phyloP scores from a whole-genome alignment of 441 rosid genomes.

The Flueggea neowawraea region DNA sequence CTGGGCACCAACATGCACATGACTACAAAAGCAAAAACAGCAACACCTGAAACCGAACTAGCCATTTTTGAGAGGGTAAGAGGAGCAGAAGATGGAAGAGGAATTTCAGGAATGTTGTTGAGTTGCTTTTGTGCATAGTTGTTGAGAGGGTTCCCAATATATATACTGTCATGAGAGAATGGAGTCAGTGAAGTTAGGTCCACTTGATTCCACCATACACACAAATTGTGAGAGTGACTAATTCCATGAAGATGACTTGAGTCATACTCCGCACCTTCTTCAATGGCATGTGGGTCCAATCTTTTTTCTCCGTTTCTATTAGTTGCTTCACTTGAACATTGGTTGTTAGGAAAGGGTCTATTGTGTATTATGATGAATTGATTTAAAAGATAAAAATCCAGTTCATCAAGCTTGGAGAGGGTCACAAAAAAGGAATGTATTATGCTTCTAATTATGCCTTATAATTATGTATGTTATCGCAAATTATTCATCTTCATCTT shows the following conservation, averaged over 20 bases:
- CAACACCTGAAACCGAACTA: slow-evolving; percentile 19
- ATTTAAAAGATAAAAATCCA: slow-evolving; percentile 3
- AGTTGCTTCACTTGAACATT: background rate
- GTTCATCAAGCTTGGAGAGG: slow-evolving; percentile 15
- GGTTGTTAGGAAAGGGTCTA: slow-evolving; percentile 20
- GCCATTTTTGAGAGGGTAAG: slow-evolving; percentile 38
- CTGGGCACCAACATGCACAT: slow-evolving; percentile 37
- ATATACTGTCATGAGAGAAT: slow-evolving; percentile 22
- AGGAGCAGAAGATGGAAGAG: background rate
- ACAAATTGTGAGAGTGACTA: slow-evolving; percentile 18
- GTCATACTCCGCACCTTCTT: slow-evolving; percentile 38
- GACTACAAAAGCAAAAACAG: slow-evolving; percentile 19
- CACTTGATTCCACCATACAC: slow-evolving; percentile 24
- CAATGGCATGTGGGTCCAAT: slow-evolving; percentile 24
- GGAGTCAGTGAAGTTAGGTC: slow-evolving; percentile 42
- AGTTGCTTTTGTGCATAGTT: slow-evolving; percentile 5
- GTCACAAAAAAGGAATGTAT: slow-evolving; percentile 11
- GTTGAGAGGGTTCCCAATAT: slow-evolving; percentile 4
- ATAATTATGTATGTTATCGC: too few relatives aligned
- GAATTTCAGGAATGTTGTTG: slow-evolving; percentile 5
- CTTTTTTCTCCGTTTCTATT: background rate
- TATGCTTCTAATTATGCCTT: background rate
- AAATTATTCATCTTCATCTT: too few relatives aligned
- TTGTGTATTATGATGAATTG: slow-evolving; percentile 4
- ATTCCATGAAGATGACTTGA: slow-evolving; percentile 29